These are phyloP conservation scores for Pulveroboletus sp. DNA, from an alignment of 768 basidiomycete genomes.

Conservation along the genomic window DNA sequence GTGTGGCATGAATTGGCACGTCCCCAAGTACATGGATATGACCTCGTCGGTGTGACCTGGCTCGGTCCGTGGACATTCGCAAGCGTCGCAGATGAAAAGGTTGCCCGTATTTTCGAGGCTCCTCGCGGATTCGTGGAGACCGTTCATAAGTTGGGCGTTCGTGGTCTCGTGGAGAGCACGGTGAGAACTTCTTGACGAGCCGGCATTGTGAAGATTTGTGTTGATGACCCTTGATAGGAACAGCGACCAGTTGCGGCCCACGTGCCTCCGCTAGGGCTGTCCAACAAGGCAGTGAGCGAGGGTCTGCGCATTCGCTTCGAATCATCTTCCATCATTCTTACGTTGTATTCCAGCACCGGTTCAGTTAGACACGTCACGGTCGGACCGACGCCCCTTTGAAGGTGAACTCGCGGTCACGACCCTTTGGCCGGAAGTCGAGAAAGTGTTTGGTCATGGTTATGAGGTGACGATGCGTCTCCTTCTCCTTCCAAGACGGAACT, in stretches of 20 bases:
- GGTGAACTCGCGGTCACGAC: constrained; percentile 85
- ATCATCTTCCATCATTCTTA: not conserved
- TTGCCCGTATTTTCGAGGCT: constrained; percentile 89
- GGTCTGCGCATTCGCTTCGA: constrained; percentile 35
- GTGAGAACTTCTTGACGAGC: constrained; percentile 36
- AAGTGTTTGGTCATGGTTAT: constrained; percentile 96
- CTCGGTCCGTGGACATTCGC: constrained; percentile 74
- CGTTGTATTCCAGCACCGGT: constrained; percentile 10
- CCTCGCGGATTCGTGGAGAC: constrained; percentile 73
- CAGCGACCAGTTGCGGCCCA: constrained; percentile 73
- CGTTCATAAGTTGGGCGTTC: constrained; percentile 48
- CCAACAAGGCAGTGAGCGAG: constrained; percentile 85
- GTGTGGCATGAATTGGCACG: constrained; percentile 86
- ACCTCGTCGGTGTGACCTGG: constrained; percentile 77
- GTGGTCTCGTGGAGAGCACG: constrained; percentile 45
- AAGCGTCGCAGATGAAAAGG: constrained; percentile 95
- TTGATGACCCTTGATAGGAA: constrained; percentile 36
- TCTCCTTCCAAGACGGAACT: not conserved
- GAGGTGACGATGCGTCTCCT: constrained; percentile 53
- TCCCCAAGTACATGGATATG: constrained; percentile 97
- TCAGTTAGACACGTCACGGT: constrained; percentile 14
- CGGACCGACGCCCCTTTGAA: constrained; percentile 67
- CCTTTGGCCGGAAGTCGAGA: constrained; percentile 95
- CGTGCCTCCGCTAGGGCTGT: constrained; percentile 90
- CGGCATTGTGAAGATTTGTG: not conserved